phyloP scores from a whole-genome alignment of 1,284 basidiomycete species.

The Trametes hirsuta region DNA sequence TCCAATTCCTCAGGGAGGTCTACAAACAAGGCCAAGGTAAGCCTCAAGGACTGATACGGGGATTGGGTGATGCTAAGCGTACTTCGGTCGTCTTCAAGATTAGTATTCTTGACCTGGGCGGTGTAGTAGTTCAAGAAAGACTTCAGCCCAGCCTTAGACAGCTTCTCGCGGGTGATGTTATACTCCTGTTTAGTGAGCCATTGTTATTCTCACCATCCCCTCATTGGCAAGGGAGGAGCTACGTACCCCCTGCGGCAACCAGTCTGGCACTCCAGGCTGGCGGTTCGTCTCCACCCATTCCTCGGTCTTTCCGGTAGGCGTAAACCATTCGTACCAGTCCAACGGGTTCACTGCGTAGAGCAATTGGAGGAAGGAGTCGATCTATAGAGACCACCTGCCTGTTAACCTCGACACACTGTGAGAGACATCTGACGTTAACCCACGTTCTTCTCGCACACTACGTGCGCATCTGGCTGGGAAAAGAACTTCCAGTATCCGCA shows the following conservation, averaged over 20 bases:
- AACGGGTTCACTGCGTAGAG: not conserved
- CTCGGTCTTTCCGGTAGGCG: not conserved
- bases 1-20: conserved; percentile 4
- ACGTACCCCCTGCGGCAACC: conserved; percentile 3
- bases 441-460: not conserved
- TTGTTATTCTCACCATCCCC: too few relatives aligned
- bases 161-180: not conserved
- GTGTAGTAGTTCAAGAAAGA: not conserved
- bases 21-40: not conserved
- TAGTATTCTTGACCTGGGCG: conserved; percentile 32
- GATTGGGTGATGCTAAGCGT: not conserved
- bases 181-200: not conserved
- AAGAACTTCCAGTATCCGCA: not conserved
- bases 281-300: not conserved
- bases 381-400: not conserved
- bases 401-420: not conserved
- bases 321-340: not conserved
- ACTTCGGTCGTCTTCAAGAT: conserved; percentile 69
- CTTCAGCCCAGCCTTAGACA: not conserved
- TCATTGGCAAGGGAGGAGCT: too few relatives aligned
- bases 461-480: not conserved
- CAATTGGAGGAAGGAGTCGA: conserved; percentile 13
- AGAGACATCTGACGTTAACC: not conserved
- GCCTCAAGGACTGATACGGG: not conserved
- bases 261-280: not conserved